Percentiles rank a stretch among this genome's conserved stretches.
Conservation (phyloP, 176 grass and related monocot species). For the Melocanna baccifera region DNA sequence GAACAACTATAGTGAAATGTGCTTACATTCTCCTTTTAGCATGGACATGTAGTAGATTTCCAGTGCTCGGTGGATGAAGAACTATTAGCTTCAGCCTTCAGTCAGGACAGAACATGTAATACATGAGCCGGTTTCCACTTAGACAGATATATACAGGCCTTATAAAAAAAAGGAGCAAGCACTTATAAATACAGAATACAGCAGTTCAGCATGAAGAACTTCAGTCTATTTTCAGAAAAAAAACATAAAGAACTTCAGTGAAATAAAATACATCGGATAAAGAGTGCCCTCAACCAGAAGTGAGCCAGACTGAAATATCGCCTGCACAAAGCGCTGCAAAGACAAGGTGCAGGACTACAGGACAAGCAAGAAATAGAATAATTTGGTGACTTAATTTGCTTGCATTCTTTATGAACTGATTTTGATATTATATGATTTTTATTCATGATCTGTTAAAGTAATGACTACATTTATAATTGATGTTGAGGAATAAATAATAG, state of each 20-base stretch:
- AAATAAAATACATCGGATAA: neutral
- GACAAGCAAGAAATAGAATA: neutral
- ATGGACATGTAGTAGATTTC: neutral
- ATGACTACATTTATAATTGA: neutral
- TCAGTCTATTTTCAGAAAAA: neutral
- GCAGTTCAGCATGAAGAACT: neutral
- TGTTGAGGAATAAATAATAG: neutral
- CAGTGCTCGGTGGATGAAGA: neutral
- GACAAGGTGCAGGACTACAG: neutral
- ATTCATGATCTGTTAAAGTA: neutral
- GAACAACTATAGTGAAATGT: neutral
- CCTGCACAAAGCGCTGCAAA: neutral
- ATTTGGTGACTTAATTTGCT: neutral
- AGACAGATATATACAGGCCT: neutral
- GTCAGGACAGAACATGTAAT: neutral
- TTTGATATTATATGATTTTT: neutral
- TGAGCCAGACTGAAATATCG: neutral
- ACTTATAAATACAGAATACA: slow-evolving; percentile 3
- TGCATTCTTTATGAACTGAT: neutral
- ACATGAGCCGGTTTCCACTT: neutral
- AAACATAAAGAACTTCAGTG: neutral
- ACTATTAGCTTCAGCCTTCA: neutral
- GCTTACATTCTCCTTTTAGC: neutral
- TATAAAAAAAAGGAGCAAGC: neutral
- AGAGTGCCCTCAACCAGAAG: neutral